Evolutionary conservation across 2,329 filamentous ascomycete genomes (phyloP), one percentile per base, ranked within the genome.

Genomic region (Drechslera avenae): DNA sequence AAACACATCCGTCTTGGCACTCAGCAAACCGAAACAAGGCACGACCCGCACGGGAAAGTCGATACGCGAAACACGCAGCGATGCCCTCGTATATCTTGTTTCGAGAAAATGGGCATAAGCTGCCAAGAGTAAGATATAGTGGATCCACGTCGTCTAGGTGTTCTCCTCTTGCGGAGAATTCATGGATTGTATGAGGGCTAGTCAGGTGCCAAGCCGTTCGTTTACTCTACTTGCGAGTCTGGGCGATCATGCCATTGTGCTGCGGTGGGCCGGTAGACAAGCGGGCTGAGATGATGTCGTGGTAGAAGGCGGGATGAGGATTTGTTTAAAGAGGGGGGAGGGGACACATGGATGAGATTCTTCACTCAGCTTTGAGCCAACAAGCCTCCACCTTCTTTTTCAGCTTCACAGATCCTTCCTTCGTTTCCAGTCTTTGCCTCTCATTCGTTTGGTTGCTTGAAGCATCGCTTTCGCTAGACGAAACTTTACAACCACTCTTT

Each of bases 391-490:
- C 55, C 53, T 37, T 39, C 19, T 50, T 48, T 45, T 45, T 39
- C 52, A 28, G 5, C 23, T 28, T 10, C 8, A 10, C 23, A 10
- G 50, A 49, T 60, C 36, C 35, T 55, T 54, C 39, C 39, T 21
- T 50, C 50, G n/a, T 45, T 42, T 39, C 50, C 36, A 26, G 23
- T 46, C 19, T 54, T 50, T 39, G 28, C 18, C 28, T 23, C 46
- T 55, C 51, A 47, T 39, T 39, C 43, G 33, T 44, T 53, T 50
- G 35, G 43, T 54, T 63, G 57, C 61, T 62, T 55, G 59, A 62
- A 55, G 61, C 59, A 61, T 34, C 46, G 42, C 54, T 42, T 59
- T 62, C 61, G 59, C 52, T 61, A 52, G 46, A 37, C 47, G 51
- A 57, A 57, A 50, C 42, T 28, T 39, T 42, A 44, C 13, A 40